These are phyloP conservation scores for Chlamydomonas reinhardtii DNA, from an alignment of 163 green algal genomes.

Conservation along the genomic window DNA sequence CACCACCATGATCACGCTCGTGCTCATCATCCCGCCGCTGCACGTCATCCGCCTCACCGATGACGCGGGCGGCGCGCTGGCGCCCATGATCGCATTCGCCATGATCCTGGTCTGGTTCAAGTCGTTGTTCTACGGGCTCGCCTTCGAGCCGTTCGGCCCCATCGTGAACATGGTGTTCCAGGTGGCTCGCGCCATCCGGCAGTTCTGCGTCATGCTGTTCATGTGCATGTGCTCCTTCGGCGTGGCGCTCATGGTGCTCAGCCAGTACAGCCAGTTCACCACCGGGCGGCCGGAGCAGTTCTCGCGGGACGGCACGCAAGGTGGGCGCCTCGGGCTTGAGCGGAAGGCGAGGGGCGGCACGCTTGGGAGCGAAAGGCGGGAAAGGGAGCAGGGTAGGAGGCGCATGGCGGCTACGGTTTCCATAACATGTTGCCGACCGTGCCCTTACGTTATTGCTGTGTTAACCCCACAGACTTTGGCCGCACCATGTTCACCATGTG, in stretches of 20 bases:
- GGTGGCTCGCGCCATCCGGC: slow-evolving; percentile 26
- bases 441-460: too few species aligned
- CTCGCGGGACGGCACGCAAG: slow-evolving; percentile 2
- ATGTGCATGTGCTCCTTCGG: slow-evolving; percentile 58
- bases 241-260: slow-evolving; percentile 59
- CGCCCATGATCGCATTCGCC: slow-evolving; percentile 50
- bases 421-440: too few species aligned
- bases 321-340: not conserved
- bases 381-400: too few species aligned
- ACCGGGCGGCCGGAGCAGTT: not conserved
- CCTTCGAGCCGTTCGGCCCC: slow-evolving; percentile 60
- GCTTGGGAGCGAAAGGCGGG: not conserved
- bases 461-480: slow-evolving; percentile 31
- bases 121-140: slow-evolving; percentile 62
- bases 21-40: slow-evolving; percentile 52
- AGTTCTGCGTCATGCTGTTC: slow-evolving; percentile 53
- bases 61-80: slow-evolving; percentile 35
- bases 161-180: slow-evolving; percentile 64
- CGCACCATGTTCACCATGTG: slow-evolving; percentile 55
- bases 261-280: slow-evolving; percentile 17
- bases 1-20: slow-evolving; percentile 48
- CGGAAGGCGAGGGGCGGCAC: too few species aligned
- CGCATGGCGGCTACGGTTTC: too few species aligned
- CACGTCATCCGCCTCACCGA: slow-evolving; percentile 41
- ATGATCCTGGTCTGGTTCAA: slow-evolving; percentile 54